A percentile compares a stretch with the other conserved stretches of the same genome.
These are phyloP conservation scores for Grammothele lineata DNA, from an alignment of 768 basidiomycete genomes.

Conservation along the genomic window DNA sequence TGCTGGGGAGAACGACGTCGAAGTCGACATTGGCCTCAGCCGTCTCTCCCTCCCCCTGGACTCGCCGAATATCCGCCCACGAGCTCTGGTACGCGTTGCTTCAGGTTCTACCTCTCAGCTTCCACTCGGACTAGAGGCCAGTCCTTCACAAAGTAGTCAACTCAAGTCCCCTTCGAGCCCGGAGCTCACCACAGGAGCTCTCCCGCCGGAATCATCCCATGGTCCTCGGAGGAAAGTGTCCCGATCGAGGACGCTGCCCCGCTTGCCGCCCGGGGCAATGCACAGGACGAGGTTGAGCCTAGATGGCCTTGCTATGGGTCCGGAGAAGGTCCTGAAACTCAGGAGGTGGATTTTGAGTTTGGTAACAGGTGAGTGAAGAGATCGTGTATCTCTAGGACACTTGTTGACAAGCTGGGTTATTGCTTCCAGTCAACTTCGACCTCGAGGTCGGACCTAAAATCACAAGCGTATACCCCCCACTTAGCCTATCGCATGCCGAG, in stretches of 20 bases:
- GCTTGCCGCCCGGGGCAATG: conserved; percentile 26
- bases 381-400: too few relatives aligned
- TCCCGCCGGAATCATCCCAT: not conserved
- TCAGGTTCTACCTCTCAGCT: too few relatives aligned
- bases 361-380: conserved; percentile 49
- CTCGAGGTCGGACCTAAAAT: conserved; percentile 82
- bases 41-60: conserved; percentile 14
- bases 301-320: conserved; percentile 42
- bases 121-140: too few relatives aligned
- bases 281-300: conserved; percentile 23
- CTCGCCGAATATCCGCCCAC: conserved; percentile 5
- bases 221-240: conserved; percentile 27
- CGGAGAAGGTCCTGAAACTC: conserved; percentile 44
- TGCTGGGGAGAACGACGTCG: conserved; percentile 14
- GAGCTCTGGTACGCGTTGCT: too few relatives aligned
- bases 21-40: conserved; percentile 25
- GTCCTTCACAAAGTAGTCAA: not conserved
- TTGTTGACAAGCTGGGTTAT: too few relatives aligned
- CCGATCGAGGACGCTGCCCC: conserved; percentile 46
- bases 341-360: conserved; percentile 66
- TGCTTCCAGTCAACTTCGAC: conserved; percentile 79
- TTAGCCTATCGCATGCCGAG: conserved; percentile 61
- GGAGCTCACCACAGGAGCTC: conserved; percentile 13
- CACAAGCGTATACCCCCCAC: conserved; percentile 61
- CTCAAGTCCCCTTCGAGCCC: conserved; percentile 34